These are phyloP conservation scores for Actinomucor elegans DNA, from an alignment of 371 early-diverging fungal species.

Conservation along the genomic window DNA sequence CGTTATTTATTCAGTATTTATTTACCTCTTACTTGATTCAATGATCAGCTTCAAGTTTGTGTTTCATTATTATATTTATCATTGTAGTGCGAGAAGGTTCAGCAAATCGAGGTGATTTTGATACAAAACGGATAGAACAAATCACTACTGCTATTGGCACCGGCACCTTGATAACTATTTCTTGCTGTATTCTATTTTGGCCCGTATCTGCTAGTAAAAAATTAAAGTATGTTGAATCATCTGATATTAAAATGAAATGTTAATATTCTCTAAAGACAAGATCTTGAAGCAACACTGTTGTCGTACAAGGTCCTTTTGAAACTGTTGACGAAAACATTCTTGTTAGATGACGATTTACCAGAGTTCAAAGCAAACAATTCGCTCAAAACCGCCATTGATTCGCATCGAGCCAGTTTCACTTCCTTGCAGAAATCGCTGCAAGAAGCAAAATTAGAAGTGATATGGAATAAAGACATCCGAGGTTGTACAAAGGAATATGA, in stretches of 20 bases:
- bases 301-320: slow-evolving; percentile 59
- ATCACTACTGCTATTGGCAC: slow-evolving; percentile 52
- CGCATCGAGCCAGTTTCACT: slow-evolving; percentile 66
- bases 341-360: slow-evolving; percentile 60
- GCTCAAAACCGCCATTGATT: slow-evolving; percentile 54
- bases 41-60: slow-evolving; percentile 56
- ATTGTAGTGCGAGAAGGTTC: slow-evolving; percentile 54
- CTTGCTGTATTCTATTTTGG: slow-evolving; percentile 59
- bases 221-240: slow-evolving; percentile 39
- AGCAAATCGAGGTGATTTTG: slow-evolving; percentile 50
- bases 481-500: slow-evolving; percentile 40
- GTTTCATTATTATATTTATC: slow-evolving; percentile 60
- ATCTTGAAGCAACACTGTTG: slow-evolving; percentile 58
- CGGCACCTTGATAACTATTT: slow-evolving; percentile 53
- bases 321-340: slow-evolving; percentile 64
- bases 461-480: slow-evolving; percentile 53
- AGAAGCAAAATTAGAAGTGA: slow-evolving; percentile 61
- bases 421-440: slow-evolving; percentile 58
- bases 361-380: slow-evolving; percentile 50
- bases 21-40: background rate
- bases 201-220: slow-evolving; percentile 59
- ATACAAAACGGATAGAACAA: slow-evolving; percentile 49
- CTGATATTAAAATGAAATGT: too few relatives aligned
- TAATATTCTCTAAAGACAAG: slow-evolving; percentile 25
- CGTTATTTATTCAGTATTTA: slow-evolving; percentile 53